These are phyloP conservation scores for Chytriomyces sp. DNA, from an alignment of 192 early-diverging fungal species.

Conservation along the genomic window DNA sequence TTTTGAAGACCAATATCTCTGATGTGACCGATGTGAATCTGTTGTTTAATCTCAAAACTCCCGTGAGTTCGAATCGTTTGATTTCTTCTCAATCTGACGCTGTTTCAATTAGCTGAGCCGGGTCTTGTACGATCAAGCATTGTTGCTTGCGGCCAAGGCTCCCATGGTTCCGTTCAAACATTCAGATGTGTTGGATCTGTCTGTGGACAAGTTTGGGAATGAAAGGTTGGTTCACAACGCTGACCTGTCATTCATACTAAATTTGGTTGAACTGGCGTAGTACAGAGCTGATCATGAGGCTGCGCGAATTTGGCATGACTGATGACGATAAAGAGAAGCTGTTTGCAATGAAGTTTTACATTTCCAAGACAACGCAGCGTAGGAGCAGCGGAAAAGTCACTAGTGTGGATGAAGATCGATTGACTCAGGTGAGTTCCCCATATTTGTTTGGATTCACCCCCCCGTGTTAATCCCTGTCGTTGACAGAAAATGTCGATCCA, in stretches of 20 bases:
- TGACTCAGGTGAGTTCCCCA: not conserved
- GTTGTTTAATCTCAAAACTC: constrained; percentile 68
- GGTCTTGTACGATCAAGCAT: constrained; percentile 61
- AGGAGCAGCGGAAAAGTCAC: not conserved
- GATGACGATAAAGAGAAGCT: constrained; percentile 76
- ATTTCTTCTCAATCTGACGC: not conserved
- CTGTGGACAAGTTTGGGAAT: not conserved
- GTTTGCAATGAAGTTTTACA: constrained; percentile 71
- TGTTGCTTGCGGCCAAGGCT: constrained; percentile 53
- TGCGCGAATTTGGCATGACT: constrained; percentile 72
- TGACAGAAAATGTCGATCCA: constrained; percentile 67
- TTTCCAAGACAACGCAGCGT: constrained; percentile 66
- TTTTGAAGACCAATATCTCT: constrained; percentile 64
- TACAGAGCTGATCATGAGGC: constrained; percentile 41
- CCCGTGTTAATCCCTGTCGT: not conserved
- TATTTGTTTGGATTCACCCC: not conserved
- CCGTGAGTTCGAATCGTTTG: constrained; percentile 47
- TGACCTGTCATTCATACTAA: constrained; percentile 1
- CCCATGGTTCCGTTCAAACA: constrained; percentile 8
- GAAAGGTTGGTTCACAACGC: not conserved
- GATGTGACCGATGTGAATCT: constrained; percentile 65
- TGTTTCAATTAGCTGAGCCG: constrained; percentile 41
- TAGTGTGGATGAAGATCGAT: constrained; percentile 3
- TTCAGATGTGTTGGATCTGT: not conserved
- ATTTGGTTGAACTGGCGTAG: not conserved